Evolutionary conservation across 1,139 yeast genomes (phyloP), one percentile per base, ranked within the genome.

Genomic region (Lodderomyces oxycetoniae): DNA sequence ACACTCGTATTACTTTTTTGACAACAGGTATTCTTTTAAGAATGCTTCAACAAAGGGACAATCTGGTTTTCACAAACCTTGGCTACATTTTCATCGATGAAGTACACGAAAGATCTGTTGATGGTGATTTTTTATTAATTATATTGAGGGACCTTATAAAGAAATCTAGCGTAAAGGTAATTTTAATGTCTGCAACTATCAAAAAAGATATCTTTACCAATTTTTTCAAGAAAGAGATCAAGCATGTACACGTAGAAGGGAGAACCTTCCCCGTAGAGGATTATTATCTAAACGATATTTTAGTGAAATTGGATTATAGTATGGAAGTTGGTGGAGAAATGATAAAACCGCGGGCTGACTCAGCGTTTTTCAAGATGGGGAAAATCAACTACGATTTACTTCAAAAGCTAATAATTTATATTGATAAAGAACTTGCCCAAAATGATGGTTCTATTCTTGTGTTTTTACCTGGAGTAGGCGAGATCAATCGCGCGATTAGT

Each of bases 141-240:
- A 71, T 89, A 34, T 63, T 91, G 43, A 87, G 86, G 49, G 71
- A 71, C 29, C 58, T 86, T 9, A 46, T 74, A 44, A 56, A 60
- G 6, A 53, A 46, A 30, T 74, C 74, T 0, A 67, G 77, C 3
- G 53, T 89, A 41, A 85, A 79, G 49, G 66, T 91, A 25, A 70
- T 91, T 6, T 66, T 91, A 33, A 91, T 91, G 97, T 85, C 96
- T 50, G 98, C 98, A 3, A 91, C 97, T 0, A 89, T 89, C 32
- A 85, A 87, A 48, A 73, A 79, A 1, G 67, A 69, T n/a, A 67
- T 75, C 17, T 89, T 88, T 58, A 66, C 71, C 35, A 61, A 66
- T 12, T 89, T 83, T 50, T 89, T 89, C 40, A 49, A 48, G 4
- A 44, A 59, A 46, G 55, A 59, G 1, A 57, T 76, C 32, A 63